Evolutionary conservation across 306 rosid genomes (phyloP), one percentile per base, ranked within the genome.

Genomic region (Trifolium subterraneum): DNA sequence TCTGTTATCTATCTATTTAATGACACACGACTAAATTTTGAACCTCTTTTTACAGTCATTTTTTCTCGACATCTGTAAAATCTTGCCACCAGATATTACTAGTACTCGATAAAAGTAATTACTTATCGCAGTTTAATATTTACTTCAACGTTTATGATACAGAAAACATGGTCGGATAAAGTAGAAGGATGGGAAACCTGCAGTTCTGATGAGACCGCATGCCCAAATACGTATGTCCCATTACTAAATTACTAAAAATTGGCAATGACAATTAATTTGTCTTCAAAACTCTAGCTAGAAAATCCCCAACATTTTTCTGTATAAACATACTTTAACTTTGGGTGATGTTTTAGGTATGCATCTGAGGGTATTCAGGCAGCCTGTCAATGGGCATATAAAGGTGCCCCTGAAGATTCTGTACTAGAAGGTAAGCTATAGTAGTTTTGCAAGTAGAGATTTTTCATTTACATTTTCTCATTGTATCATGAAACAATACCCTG

Each of bases 361-460:
- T 76, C 95, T 62, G 97, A 94, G 84, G 70, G 96, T 12, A 86
- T 90, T 70, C 10, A 87, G 75, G 92, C 86, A 45, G 99, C 99
- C 4, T 94, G 97, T 80, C 54, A 88, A 60, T 92, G 85, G 92
- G 96, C 96, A 71, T 90, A 94, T 79, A 92, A 86, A 79, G 97
- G 66, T 16, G 97, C 71, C 10, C 38, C 80, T 16, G 90, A 92
- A 74, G 88, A 73, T 74, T 78, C 96, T 68, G 86, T 73, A 25
- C 89, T 94, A 64, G 77, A 71, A 88, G 99, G 99, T 94, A 81
- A 73, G 31, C 41, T 23, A 33, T 3, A n/a, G 36, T 11, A 29
- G 15, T 27, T 71, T 14, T 45, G 18, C 6, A 45, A 55, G 14
- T 18, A 6, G 9, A 9, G 5, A 36, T 73, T 16, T 52, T 64